Percentiles rank a stretch among this genome's conserved stretches.
Evolutionary conservation across 2,329 filamentous ascomycete genomes (phyloP).

Genomic region (Arthrobotrys sinensis): DNA sequence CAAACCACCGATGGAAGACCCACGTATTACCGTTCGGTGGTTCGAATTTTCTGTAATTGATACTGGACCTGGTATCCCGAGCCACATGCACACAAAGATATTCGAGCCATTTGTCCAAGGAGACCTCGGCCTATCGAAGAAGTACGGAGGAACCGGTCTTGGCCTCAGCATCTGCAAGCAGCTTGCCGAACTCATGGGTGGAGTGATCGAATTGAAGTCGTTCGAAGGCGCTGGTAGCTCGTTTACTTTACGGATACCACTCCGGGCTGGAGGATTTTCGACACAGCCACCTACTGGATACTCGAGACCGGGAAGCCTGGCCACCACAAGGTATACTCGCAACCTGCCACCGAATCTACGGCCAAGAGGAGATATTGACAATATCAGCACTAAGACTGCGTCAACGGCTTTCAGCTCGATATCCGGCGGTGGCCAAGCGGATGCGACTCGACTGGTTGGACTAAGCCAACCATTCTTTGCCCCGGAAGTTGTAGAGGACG

Average conservation of each 20-base stretch:
- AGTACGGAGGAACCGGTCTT: constrained; percentile 84
- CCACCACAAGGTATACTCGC: constrained; percentile 57
- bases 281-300: constrained; percentile 46
- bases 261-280: constrained; percentile 68
- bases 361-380: constrained; percentile 54
- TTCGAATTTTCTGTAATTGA: constrained; percentile 83
- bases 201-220: constrained; percentile 78
- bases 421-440: constrained; percentile 34
- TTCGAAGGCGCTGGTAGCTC: constrained; percentile 71
- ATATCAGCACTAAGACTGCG: constrained; percentile 56
- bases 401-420: constrained; percentile 61
- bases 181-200: constrained; percentile 84
- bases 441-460: constrained; percentile 75
- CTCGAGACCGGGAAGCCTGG: constrained; percentile 55
- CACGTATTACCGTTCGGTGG: constrained; percentile 72
- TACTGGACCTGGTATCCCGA: constrained; percentile 80
- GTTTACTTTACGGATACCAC: constrained; percentile 86
- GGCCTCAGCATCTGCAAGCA: constrained; percentile 84
- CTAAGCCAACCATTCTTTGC: constrained; percentile 87
- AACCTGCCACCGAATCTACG: constrained; percentile 56
- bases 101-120: constrained; percentile 87
- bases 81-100: constrained; percentile 80
- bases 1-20: constrained; percentile 73
- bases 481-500: constrained; percentile 48
- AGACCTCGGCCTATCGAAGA: constrained; percentile 80